These are phyloP conservation scores for Babesia bigemina DNA, from an alignment of 169 alveolate species.

Conservation along the genomic window DNA sequence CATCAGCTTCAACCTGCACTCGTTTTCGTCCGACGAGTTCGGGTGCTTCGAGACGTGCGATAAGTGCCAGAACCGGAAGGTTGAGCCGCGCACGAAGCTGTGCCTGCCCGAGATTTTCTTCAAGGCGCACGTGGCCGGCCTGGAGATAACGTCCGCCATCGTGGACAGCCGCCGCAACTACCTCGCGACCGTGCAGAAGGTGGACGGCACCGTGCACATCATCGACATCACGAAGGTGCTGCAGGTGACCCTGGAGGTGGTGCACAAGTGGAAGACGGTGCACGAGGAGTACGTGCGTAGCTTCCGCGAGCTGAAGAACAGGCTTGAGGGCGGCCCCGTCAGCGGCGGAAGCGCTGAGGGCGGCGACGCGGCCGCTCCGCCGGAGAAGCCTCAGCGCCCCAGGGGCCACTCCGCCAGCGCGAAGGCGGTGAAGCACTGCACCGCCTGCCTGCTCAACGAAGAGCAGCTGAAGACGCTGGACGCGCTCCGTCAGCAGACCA, in stretches of 20 bases:
- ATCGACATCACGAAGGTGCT: slow-evolving; percentile 49
- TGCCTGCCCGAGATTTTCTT: slow-evolving; percentile 46
- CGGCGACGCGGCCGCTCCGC: not conserved
- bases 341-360: not conserved
- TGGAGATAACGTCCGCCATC: slow-evolving; percentile 53
- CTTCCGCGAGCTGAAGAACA: not conserved
- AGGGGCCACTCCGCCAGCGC: not conserved
- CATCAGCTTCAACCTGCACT: slow-evolving; percentile 29
- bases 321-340: not conserved
- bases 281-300: slow-evolving; percentile 15
- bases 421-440: slow-evolving; percentile 14
- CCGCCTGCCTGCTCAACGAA: slow-evolving; percentile 53
- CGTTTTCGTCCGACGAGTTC: slow-evolving; percentile 42
- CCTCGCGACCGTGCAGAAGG: slow-evolving; percentile 54
- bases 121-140: slow-evolving; percentile 44
- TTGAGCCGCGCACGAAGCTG: slow-evolving; percentile 28
- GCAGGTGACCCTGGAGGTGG: slow-evolving; percentile 44
- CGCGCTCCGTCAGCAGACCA: slow-evolving; percentile 1
- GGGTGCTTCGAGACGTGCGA: slow-evolving; percentile 35
- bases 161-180: slow-evolving; percentile 40
- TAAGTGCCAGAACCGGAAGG: slow-evolving; percentile 22
- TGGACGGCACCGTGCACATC: slow-evolving; percentile 35
- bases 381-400: not conserved
- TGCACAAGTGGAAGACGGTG: slow-evolving; percentile 34
- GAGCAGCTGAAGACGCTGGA: slow-evolving; percentile 41